A percentile compares a stretch with the other conserved stretches of the same genome.
These are phyloP conservation scores for Mycena amicta DNA, from an alignment of 768 basidiomycete genomes.

Conservation along the genomic window DNA sequence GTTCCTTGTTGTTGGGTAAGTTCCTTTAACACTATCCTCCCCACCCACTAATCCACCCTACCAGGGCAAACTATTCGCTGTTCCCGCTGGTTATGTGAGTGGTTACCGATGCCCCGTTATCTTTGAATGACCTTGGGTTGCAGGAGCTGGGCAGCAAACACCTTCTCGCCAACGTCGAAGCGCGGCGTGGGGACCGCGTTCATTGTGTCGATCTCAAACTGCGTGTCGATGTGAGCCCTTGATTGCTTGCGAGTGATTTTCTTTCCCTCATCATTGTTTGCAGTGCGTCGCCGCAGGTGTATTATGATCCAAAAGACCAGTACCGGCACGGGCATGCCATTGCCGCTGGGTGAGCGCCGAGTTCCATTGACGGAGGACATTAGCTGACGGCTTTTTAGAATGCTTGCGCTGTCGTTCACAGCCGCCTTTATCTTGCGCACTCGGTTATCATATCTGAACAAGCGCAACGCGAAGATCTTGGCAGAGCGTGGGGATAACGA, in stretches of 20 bases:
- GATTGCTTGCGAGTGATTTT: background rate
- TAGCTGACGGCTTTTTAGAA: slow-evolving; percentile 30
- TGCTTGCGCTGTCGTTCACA: slow-evolving; percentile 45
- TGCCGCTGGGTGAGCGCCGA: slow-evolving; percentile 47
- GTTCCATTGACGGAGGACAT: background rate
- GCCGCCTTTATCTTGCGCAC: slow-evolving; percentile 47
- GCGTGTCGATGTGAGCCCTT: slow-evolving; percentile 53
- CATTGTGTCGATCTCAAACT: slow-evolving; percentile 61
- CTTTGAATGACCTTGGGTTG: background rate
- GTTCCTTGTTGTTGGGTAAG: slow-evolving; percentile 59
- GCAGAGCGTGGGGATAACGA: slow-evolving; percentile 35
- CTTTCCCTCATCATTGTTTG: background rate
- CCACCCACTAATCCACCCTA: too few species aligned
- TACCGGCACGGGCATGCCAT: slow-evolving; percentile 60
- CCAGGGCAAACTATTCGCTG: slow-evolving; percentile 53
- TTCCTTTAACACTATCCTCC: too few species aligned
- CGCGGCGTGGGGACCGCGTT: slow-evolving; percentile 63
- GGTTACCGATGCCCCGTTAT: background rate
- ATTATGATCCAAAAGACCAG: slow-evolving; percentile 52
- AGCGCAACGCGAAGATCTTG: slow-evolving; percentile 34
- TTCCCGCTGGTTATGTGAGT: slow-evolving; percentile 62
- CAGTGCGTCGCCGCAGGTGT: slow-evolving; percentile 59
- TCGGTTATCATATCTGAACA: slow-evolving; percentile 46
- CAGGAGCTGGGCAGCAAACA: slow-evolving; percentile 64
- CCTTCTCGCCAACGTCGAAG: slow-evolving; percentile 61